These are phyloP conservation scores for Xylariaceae sp. DNA, from an alignment of 2,329 filamentous ascomycete genomes.

Conservation along the genomic window DNA sequence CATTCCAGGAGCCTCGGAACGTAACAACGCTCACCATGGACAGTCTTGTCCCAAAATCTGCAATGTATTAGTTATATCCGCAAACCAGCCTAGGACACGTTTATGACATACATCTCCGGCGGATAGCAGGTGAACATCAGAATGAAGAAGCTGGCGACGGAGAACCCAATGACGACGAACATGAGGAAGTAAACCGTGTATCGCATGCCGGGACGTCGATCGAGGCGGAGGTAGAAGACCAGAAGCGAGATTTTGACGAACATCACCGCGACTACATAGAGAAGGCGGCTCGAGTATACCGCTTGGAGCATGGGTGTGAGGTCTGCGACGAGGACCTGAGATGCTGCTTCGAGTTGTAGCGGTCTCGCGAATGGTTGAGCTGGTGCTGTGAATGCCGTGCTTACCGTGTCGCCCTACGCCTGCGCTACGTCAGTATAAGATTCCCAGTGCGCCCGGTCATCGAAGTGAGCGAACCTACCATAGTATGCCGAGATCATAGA, in stretches of 20 bases:
- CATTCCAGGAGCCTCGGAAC: too few relatives aligned
- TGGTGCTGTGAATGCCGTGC: neutral
- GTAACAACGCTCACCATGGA: slow-evolving; percentile 2
- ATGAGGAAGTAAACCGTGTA: slow-evolving; percentile 7
- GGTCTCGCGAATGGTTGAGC: neutral
- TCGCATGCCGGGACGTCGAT: slow-evolving; percentile 6
- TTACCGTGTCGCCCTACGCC: slow-evolving; percentile 6
- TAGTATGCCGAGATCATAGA: slow-evolving; percentile 8
- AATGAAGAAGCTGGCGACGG: slow-evolving; percentile 6
- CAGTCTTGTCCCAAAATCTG: neutral
- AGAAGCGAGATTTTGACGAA: slow-evolving; percentile 10
- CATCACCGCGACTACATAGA: slow-evolving; percentile 8
- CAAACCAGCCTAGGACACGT: neutral
- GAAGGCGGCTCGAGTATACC: slow-evolving; percentile 7
- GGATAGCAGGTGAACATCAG: slow-evolving; percentile 7
- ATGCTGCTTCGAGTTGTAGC: neutral
- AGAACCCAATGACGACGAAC: slow-evolving; percentile 6
- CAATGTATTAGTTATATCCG: neutral
- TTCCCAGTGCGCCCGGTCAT: neutral
- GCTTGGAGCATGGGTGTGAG: slow-evolving; percentile 8
- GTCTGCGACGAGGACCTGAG: slow-evolving; percentile 1
- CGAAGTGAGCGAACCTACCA: neutral
- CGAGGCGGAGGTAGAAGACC: slow-evolving; percentile 10
- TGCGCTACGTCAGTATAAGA: neutral
- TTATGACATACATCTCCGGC: slow-evolving; percentile 1